Evolutionary conservation across 2,329 filamentous ascomycete genomes (phyloP).

Genomic region (Stylonectria norvegica): DNA sequence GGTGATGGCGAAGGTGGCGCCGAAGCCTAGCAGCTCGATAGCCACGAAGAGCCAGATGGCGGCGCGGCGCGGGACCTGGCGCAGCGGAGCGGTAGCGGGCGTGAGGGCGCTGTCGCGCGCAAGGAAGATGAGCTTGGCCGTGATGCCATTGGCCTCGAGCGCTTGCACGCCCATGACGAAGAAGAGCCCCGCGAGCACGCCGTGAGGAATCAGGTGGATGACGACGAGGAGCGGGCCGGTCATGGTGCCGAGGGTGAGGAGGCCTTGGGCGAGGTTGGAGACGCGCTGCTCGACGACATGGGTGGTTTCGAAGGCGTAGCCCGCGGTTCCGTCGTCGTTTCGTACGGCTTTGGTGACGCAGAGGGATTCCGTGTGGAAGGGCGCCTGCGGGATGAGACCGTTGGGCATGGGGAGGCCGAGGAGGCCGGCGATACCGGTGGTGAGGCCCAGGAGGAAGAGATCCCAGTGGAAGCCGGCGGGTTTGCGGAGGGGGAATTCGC

Average conservation of each 20-base stretch:
- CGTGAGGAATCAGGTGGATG: conserved; percentile 74
- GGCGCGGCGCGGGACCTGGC: conserved; percentile 54
- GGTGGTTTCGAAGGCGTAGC: conserved; percentile 48
- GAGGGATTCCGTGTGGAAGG: conserved; percentile 75
- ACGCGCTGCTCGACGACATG: conserved; percentile 76
- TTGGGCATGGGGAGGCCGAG: conserved; percentile 79
- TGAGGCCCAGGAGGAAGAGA: conserved; percentile 74
- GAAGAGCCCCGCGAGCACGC: conserved; percentile 76
- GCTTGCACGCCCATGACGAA: conserved; percentile 83
- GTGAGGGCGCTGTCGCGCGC: conserved; percentile 63
- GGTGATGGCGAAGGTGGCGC: conserved; percentile 76
- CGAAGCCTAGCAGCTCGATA: conserved; percentile 68
- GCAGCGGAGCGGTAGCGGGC: conserved; percentile 55
- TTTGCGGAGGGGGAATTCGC: conserved; percentile 76
- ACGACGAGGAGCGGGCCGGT: conserved; percentile 69
- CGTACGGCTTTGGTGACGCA: conserved; percentile 62
- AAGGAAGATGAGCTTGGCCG: conserved; percentile 69
- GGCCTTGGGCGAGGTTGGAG: conserved; percentile 73
- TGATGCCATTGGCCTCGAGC: conserved; percentile 73
- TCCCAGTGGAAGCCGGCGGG: conserved; percentile 86
- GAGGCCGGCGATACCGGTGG: conserved; percentile 71
- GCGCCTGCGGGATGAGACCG: conserved; percentile 78
- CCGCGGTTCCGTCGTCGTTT: conserved; percentile 53
- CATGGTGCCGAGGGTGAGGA: conserved; percentile 78
- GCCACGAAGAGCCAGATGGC: conserved; percentile 71